Evolutionary conservation across 495 filamentous ascomycete genomes (phyloP).

Genomic region (Aspergillus heteromorphus): DNA sequence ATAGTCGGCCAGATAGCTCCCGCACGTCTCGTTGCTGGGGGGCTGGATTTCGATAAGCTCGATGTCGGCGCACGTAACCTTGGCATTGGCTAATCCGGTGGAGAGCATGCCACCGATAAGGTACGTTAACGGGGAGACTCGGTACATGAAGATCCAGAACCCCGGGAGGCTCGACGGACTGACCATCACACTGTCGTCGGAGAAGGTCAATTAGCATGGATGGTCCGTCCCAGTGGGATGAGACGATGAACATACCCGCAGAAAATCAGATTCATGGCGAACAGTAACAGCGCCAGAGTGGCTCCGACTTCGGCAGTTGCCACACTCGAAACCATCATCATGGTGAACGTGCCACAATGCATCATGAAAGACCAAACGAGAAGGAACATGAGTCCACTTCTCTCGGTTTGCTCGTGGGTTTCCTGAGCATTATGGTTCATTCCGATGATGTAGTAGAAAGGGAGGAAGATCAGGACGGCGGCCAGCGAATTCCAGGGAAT

Average conservation of each 20-base stretch:
- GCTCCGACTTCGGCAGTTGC: background rate
- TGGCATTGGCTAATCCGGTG: slow-evolving; percentile 30
- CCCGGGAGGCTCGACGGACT: slow-evolving; percentile 49
- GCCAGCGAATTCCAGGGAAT: slow-evolving; percentile 56
- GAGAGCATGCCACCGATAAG: slow-evolving; percentile 38
- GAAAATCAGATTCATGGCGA: slow-evolving; percentile 43
- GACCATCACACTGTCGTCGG: slow-evolving; percentile 44
- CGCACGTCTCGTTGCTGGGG: slow-evolving; percentile 47
- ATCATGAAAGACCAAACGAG: slow-evolving; percentile 18
- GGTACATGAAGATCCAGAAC: slow-evolving; percentile 68
- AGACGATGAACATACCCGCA: slow-evolving; percentile 19
- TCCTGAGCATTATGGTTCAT: slow-evolving; percentile 38
- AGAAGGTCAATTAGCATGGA: background rate
- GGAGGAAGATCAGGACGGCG: slow-evolving; percentile 47
- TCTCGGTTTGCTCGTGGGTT: slow-evolving; percentile 30
- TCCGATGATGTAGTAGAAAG: slow-evolving; percentile 59
- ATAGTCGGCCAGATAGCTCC: slow-evolving; percentile 48
- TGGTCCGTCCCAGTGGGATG: background rate
- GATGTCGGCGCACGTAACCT: slow-evolving; percentile 28
- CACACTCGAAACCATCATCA: background rate
- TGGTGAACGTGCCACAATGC: background rate
- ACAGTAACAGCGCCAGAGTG: background rate
- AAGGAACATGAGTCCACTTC: slow-evolving; percentile 47
- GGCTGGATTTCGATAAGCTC: slow-evolving; percentile 16
- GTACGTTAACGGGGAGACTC: slow-evolving; percentile 45